phyloP scores from a whole-genome alignment of 345 rosid species.

The Hirschfeldia incana region DNA sequence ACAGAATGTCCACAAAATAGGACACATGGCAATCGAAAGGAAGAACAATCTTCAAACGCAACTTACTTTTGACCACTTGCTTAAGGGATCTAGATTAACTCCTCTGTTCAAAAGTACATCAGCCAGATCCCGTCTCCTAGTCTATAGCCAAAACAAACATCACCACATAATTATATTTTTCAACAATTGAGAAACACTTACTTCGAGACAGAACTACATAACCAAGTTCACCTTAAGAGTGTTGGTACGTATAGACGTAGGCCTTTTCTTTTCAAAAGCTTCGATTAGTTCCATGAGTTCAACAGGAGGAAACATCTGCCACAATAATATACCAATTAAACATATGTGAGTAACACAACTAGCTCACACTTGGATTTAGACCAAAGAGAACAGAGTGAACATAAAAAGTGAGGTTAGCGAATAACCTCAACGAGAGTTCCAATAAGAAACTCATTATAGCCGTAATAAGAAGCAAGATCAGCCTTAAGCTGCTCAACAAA shows the following conservation, averaged over 20 bases:
- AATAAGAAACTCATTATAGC: slow-evolving; percentile 87
- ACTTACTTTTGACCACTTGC: slow-evolving; percentile 98
- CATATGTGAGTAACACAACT: slow-evolving; percentile 11
- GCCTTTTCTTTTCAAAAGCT: slow-evolving; percentile 88
- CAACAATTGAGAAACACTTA: slow-evolving; percentile 21
- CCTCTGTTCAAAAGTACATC: slow-evolving; percentile 93
- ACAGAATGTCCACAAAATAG: neutral
- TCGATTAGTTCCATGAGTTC: slow-evolving; percentile 89
- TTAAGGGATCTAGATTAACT: slow-evolving; percentile 83
- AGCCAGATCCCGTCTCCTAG: slow-evolving; percentile 90
- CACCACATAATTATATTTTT: slow-evolving; percentile 15
- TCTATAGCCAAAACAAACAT: slow-evolving; percentile 42
- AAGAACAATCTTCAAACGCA: neutral
- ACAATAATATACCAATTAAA: neutral
- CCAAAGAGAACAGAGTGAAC: neutral
- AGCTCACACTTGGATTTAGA: neutral
- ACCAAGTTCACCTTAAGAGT: slow-evolving; percentile 68
- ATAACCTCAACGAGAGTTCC: slow-evolving; percentile 81
- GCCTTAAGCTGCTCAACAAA: slow-evolving; percentile 64
- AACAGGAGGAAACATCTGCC: slow-evolving; percentile 89
- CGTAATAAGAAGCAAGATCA: slow-evolving; percentile 78
- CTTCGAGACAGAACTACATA: neutral
- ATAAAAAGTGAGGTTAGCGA: slow-evolving; percentile 1
- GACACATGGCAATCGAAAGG: neutral
- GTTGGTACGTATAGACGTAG: slow-evolving; percentile 82